A percentile compares a stretch with the other conserved stretches of the same genome.
Conservation (phyloP, 1,139 yeast genomes). For the Debaryomyces sp. region DNA sequence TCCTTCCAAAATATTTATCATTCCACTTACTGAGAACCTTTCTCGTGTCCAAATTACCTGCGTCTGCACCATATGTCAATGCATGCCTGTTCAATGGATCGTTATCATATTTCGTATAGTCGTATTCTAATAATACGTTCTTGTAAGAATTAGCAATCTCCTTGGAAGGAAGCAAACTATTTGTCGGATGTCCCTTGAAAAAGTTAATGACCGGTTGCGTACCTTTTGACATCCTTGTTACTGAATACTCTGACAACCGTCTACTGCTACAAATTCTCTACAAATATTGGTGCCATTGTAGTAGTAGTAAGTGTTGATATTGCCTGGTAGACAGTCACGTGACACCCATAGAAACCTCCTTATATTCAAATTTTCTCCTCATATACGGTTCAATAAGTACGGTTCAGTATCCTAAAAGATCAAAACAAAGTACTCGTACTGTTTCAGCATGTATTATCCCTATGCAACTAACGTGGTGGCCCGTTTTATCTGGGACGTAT, state of each 20-base stretch:
- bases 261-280: neutral
- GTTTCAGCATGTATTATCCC: too few relatives aligned
- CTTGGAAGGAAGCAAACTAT: slow-evolving; percentile 57
- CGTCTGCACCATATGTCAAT: slow-evolving; percentile 80
- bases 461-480: too few relatives aligned
- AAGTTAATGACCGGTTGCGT: slow-evolving; percentile 35
- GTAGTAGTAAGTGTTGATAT: neutral
- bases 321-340: neutral
- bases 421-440: too few relatives aligned
- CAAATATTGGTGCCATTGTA: neutral
- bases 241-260: neutral
- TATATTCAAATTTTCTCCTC: neutral
- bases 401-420: neutral
- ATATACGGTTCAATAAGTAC: neutral
- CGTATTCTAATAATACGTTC: slow-evolving; percentile 44
- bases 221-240: neutral
- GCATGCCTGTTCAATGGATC: slow-evolving; percentile 73
- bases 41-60: slow-evolving; percentile 72
- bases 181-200: slow-evolving; percentile 77
- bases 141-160: slow-evolving; percentile 60
- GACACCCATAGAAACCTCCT: neutral
- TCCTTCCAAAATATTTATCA: slow-evolving; percentile 37
- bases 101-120: slow-evolving; percentile 53
- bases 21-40: slow-evolving; percentile 56
- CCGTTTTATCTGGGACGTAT: neutral